Conservation (phyloP, 2,329 filamentous ascomycete species). For the Pseudocercospora fuligena region DNA sequence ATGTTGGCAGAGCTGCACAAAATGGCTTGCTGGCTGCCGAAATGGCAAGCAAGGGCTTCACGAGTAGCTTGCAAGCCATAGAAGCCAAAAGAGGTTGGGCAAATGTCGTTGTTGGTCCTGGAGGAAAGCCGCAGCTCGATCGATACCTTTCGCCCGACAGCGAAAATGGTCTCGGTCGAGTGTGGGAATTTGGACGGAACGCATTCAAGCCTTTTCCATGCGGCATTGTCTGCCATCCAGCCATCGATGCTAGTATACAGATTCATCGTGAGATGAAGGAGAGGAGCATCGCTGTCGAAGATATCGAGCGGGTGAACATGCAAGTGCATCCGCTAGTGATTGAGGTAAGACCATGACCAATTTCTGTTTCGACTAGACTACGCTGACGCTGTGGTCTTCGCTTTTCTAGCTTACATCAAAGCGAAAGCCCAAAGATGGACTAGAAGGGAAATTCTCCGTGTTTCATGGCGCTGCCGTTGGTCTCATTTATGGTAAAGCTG, state of each 20-base stretch:
- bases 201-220: constrained; percentile 64
- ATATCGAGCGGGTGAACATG: constrained; percentile 49
- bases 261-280: constrained; percentile 47
- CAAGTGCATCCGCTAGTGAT: constrained; percentile 59
- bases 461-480: constrained; percentile 60
- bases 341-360: constrained; percentile 36
- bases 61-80: constrained; percentile 50
- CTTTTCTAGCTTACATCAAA: constrained; percentile 52
- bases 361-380: neutral
- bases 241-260: constrained; percentile 59
- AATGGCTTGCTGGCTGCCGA: constrained; percentile 55
- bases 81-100: constrained; percentile 61
- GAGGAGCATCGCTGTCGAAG: constrained; percentile 37
- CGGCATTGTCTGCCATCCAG: constrained; percentile 62
- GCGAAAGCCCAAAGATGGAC: constrained; percentile 53
- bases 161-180: constrained; percentile 35
- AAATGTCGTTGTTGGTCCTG: constrained; percentile 52
- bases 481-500: constrained; percentile 56
- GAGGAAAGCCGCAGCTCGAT: constrained; percentile 44
- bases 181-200: constrained; percentile 61
- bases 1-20: constrained; percentile 59
- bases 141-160: constrained; percentile 42
- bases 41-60: constrained; percentile 56
- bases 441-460: constrained; percentile 61
- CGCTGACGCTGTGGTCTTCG: neutral